phyloP scores from a whole-genome alignment of 805 yeast species.

The Middelhovenomyces tepae region DNA sequence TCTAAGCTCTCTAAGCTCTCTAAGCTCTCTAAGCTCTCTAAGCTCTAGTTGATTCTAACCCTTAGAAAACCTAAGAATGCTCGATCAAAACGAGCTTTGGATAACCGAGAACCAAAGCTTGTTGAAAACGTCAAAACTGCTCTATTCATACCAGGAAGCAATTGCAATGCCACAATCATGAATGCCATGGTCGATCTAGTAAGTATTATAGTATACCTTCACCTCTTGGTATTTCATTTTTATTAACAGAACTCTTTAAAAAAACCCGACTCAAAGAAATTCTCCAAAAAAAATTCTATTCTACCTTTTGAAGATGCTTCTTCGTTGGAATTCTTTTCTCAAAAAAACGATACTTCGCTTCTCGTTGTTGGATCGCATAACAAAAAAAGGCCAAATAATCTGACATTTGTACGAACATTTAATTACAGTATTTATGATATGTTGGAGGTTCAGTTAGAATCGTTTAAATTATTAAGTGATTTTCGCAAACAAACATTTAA shows the following conservation, averaged over 20 bases:
- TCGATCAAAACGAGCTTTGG: conserved; percentile 89
- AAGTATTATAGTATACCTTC: too few species aligned
- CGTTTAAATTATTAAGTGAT: conserved; percentile 64
- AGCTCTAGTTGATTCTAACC: background rate
- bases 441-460: conserved; percentile 75
- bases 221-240: conserved; percentile 7
- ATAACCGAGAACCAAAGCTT: conserved; percentile 77
- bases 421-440: conserved; percentile 86
- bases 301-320: conserved; percentile 88
- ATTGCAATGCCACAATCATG: conserved; percentile 69
- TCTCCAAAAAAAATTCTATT: conserved; percentile 78
- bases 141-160: conserved; percentile 82
- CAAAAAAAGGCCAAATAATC: conserved; percentile 87
- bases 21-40: too few species aligned
- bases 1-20: too few species aligned
- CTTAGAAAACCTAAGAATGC: conserved; percentile 80
- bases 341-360: conserved; percentile 86
- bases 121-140: conserved; percentile 88
- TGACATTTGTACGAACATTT: conserved; percentile 84
- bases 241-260: conserved; percentile 84
- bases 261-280: conserved; percentile 83
- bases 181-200: conserved; percentile 84
- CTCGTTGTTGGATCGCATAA: conserved; percentile 70
- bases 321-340: conserved; percentile 82
- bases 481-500: conserved; percentile 75